Evolutionary conservation across 2,329 filamentous ascomycete genomes (phyloP), one percentile per base, ranked within the genome.

Genomic region (Neonectria hederae): DNA sequence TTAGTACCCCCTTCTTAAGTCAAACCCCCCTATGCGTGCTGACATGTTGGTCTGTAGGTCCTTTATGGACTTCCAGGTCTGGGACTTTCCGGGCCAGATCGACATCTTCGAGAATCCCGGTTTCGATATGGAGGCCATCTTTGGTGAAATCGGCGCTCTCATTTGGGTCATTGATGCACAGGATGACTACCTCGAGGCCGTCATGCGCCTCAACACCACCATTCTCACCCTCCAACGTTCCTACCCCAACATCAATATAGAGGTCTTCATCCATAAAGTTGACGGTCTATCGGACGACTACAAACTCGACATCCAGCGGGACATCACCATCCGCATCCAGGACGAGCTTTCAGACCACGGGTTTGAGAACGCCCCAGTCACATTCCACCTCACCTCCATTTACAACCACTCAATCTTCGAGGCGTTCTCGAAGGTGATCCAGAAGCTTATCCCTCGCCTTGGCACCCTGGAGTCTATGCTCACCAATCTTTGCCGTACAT

Each of bases 161-260:
- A 97, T 99, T 67, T 99, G 96, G 95, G 95, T 99, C 65, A 97
- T 99, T 63, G 96, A 99, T 76, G 95, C 96, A 0, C 96, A 99
- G 79, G 96, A 99, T 76, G 96, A 99, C 78, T 99, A 98, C 76
- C 88, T 97, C 59, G 94, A 97, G 77, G 92, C 94, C 19, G 92
- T 99, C 52, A 88, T 89, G 58, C 90, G 93, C 9, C 87, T 99
- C 28, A 97, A 97, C 79, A 85, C 89, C 59, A 97, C 94, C 8
- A 97, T 98, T 67, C 84, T 97, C 62, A 92, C 93, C 69, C 88
- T 99, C 2, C 93, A 97, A 76, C 89, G 93, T 69, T 89, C 89
- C 65, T 97, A 97, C 76, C 94, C 95, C 2, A 91, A 93, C 76
- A 96, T 98, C 81, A 97, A 97, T 79, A 92, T 99, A 69, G 95